Base-by-base conservation (phyloP, 2,329 filamentous ascomycete genomes). In the Geosmithia putterillii region DNA sequence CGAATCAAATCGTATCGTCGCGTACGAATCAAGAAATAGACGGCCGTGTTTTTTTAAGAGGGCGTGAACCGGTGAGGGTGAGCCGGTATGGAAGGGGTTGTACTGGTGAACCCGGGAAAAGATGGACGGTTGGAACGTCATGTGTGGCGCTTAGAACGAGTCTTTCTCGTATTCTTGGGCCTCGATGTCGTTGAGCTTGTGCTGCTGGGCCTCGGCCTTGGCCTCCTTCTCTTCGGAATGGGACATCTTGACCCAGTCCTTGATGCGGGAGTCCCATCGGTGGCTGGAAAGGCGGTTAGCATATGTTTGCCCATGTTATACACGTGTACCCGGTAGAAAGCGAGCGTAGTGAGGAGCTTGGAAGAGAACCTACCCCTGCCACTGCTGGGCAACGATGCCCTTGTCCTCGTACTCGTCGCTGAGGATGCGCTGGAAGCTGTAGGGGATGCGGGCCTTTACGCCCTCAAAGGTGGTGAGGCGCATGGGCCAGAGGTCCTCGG, bases 391-490 rank as follows among this genome's bases (percentile, higher is more conserved):
- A 0, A 74, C 71, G 44, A 86, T 57, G 21, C 76, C 74, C 61
- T 71, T 76, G n/a, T 64, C 58, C 23, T 73, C 69, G 52, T 86
- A 86, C 62, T 86, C 82, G 23, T 76, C 71, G 3, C 68, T 67
- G 44, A 86, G 59, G 22, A 85, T 75, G 54, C 70, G 70, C 51
- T 84, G 79, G 49, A 82, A 83, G 44, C 67, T 70, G 55, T 77
- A 83, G 4, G 86, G 86, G 20, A 92, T 73, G 50, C 71, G 72
- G 20, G 83, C 83, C 12, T 71, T 64, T 2, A 84, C 78, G 18
- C 83, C 84, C 63, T 92, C 86, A 52, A 86, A 92, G 48, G 75
- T 72, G 21, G 79, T 83, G 55, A 79, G 70, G 15, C 84, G 73
- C 70, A 92, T 68, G 3, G 86, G 86, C 62, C 80, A 92, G 12